These are phyloP conservation scores for Russula griseocarnosa DNA, from an alignment of 768 basidiomycete species.

Conservation along the genomic window DNA sequence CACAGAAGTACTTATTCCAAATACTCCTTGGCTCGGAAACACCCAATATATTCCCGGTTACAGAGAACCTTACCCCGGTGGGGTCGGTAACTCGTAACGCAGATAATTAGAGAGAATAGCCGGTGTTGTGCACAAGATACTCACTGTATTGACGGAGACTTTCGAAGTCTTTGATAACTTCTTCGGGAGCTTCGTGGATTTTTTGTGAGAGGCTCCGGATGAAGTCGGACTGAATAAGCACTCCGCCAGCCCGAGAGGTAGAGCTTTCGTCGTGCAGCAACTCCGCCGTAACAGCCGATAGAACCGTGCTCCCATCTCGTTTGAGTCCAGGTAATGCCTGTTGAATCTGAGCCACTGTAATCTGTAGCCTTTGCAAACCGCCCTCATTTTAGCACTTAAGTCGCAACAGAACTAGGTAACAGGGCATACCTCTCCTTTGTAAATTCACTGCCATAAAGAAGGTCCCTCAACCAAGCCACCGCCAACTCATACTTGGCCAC, in stretches of 20 bases:
- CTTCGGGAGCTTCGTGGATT: constrained; percentile 67
- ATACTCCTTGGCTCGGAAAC: constrained; percentile 67
- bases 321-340: constrained; percentile 90
- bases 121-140: constrained; percentile 33
- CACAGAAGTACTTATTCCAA: constrained; percentile 68
- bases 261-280: constrained; percentile 66
- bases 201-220: constrained; percentile 68
- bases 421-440: constrained; percentile 65
- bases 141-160: constrained; percentile 63
- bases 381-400: background rate
- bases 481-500: constrained; percentile 72
- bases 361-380: constrained; percentile 56
- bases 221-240: constrained; percentile 75
- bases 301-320: constrained; percentile 78
- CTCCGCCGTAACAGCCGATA: constrained; percentile 64
- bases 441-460: constrained; percentile 72
- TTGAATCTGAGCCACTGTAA: constrained; percentile 81
- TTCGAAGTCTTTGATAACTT: constrained; percentile 70
- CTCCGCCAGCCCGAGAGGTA: constrained; percentile 59
- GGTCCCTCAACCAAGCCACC: constrained; percentile 79
- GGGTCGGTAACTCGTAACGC: constrained; percentile 67
- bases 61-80: constrained; percentile 78
- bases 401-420: background rate
- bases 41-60: constrained; percentile 78
- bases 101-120: background rate